Conservation (phyloP, 1,284 basidiomycete species). For the Bjerkandera adusta region DNA sequence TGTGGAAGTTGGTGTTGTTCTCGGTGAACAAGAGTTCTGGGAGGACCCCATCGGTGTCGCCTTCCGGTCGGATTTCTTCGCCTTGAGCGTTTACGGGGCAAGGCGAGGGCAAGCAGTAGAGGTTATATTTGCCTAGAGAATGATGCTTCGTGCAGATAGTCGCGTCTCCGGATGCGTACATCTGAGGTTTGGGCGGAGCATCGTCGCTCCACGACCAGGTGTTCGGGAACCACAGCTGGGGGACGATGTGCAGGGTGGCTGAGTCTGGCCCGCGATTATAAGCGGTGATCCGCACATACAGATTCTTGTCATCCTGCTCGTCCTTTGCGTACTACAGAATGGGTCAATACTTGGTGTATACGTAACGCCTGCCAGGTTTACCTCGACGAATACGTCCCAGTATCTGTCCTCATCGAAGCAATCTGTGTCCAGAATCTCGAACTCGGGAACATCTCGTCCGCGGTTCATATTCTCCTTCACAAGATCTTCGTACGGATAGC, state of each 20-base stretch:
- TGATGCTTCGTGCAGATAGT: conserved; percentile 77
- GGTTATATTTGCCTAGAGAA: conserved; percentile 69
- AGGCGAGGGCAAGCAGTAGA: conserved; percentile 92
- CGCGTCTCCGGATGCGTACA: conserved; percentile 61
- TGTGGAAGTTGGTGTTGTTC: conserved; percentile 94
- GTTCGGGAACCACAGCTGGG: conserved; percentile 96
- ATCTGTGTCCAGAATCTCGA: conserved; percentile 92
- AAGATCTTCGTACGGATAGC: conserved; percentile 92
- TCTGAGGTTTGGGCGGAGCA: conserved; percentile 74
- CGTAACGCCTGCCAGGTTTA: conserved; percentile 34
- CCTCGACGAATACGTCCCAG: conserved; percentile 98
- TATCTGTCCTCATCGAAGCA: conserved; percentile 92
- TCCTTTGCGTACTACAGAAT: conserved; percentile 90
- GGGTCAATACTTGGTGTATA: conserved; percentile 17
- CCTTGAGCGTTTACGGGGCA: conserved; percentile 76
- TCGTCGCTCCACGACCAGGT: conserved; percentile 95
- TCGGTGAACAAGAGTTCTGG: conserved; percentile 91
- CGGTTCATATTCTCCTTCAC: conserved; percentile 84
- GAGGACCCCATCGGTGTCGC: conserved; percentile 25
- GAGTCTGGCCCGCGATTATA: conserved; percentile 97
- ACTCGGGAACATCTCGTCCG: conserved; percentile 86
- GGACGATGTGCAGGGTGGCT: conserved; percentile 93
- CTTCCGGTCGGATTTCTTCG: conserved; percentile 65
- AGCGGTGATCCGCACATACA: conserved; percentile 92
- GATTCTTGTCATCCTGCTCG: conserved; percentile 83